phyloP scores from a whole-genome alignment of 179 eudicot species.

The Corrigiola litoralis region DNA sequence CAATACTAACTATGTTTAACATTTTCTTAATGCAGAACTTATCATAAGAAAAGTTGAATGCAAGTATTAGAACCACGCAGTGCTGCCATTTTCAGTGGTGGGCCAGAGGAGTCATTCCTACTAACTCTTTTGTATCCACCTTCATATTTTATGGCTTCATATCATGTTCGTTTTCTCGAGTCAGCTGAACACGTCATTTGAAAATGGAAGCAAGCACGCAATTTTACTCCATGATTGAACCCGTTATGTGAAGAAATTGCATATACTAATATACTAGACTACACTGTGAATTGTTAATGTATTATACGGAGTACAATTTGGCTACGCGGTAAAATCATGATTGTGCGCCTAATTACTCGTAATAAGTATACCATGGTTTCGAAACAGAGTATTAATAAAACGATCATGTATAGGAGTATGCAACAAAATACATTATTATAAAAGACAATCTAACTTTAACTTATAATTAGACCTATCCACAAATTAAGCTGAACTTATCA shows the following conservation, averaged over 20 bases:
- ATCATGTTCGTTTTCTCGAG: slow-evolving; percentile 10
- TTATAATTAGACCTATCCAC: too few relatives aligned
- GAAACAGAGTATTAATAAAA: too few relatives aligned
- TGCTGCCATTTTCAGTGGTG: slow-evolving; percentile 33
- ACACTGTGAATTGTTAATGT: too few relatives aligned
- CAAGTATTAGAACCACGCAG: slow-evolving; percentile 9
- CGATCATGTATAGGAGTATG: too few relatives aligned
- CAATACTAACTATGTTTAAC: too few relatives aligned
- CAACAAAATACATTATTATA: too few relatives aligned
- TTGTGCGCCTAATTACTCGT: too few relatives aligned
- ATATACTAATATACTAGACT: too few relatives aligned
- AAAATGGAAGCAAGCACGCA: not conserved
- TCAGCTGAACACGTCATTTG: slow-evolving; percentile 10
- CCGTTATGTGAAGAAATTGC: not conserved
- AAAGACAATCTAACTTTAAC: too few relatives aligned
- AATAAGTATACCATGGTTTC: too few relatives aligned
- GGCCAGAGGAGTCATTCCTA: slow-evolving; percentile 14
- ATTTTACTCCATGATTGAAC: slow-evolving; percentile 5
- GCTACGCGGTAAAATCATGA: too few relatives aligned
- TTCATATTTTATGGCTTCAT: slow-evolving; percentile 19
- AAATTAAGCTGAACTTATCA: not conserved
- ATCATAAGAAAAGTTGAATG: not conserved
- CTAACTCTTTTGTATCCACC: slow-evolving; percentile 17
- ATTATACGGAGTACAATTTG: too few relatives aligned
- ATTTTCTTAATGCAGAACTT: not conserved